Evolutionary conservation across 768 basidiomycete genomes (phyloP), one percentile per base, ranked within the genome.

Genomic region (Lactarius indigo): DNA sequence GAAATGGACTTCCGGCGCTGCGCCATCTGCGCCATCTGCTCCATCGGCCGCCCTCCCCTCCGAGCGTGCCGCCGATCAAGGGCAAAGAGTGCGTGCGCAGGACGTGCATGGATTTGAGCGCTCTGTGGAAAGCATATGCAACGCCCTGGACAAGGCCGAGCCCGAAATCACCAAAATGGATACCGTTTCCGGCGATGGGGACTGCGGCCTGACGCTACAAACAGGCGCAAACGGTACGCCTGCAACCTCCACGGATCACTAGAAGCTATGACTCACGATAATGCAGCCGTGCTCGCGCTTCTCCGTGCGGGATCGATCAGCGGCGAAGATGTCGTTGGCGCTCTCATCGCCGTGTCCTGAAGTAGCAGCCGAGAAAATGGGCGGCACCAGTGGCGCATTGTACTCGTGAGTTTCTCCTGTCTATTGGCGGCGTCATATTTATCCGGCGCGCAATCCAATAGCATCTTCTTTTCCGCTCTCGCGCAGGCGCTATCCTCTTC

Each of bases 131-230:
- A 79, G 80, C 26, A 89, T 88, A 1, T 89, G 88, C 68, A 74
- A 84, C 23, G 86, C 85, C 2, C 77, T 98, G 67, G 84, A 94
- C 65, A 78, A 77, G 9, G 90, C 89, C 9, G 96, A 98, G 75
- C 86, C 90, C 1, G 94, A 95, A 70, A 94, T 99, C 68, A 98
- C 96, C 17, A 78, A 83, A 23, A 90, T 93, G 87, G 96, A 99
- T 75, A 88, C 84, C 64, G 89, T 98, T 61, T 91, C 92, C 2
- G 96, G 96, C 31, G 96, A 98, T 73, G 96, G 96, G 5, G 89
- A 90, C 72, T 87, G 86, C 56, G 88, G 88, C 0, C 74, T 87
- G 55, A 89, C 87, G 0, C 81, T 89, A 41, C 85, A 86, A 80
- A 85, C 86, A 10, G 96, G 96, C 41, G 90, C 90, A 37, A 81